A percentile compares a stretch with the other conserved stretches of the same genome.
Conservation (phyloP, 352 stramenopile genomes). For the Phytophthora crassamura region DNA sequence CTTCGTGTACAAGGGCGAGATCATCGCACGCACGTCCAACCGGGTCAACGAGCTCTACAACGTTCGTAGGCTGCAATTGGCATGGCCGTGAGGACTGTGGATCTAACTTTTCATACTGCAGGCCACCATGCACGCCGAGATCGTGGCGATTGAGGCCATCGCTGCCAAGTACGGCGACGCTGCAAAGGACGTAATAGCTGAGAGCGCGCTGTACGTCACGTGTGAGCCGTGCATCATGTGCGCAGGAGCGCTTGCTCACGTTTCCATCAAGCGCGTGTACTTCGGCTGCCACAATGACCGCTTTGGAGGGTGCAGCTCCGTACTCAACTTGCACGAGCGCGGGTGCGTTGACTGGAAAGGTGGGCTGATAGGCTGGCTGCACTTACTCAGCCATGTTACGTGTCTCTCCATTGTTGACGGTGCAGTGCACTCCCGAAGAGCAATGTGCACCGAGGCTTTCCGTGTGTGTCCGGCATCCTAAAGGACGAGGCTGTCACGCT, state of each 20-base stretch:
- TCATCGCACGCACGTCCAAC: constrained; percentile 88
- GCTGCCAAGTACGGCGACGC: constrained; percentile 50
- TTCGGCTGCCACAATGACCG: constrained; percentile 94
- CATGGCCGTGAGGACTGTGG: background rate
- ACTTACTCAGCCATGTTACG: background rate
- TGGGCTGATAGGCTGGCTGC: background rate
- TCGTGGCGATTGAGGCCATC: constrained; percentile 91
- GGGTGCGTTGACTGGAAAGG: constrained; percentile 30
- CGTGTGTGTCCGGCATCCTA: constrained; percentile 72
- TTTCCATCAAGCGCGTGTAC: constrained; percentile 79
- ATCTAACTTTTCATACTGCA: constrained; percentile 27
- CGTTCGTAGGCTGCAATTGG: constrained; percentile 33
- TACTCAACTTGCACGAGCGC: constrained; percentile 84
- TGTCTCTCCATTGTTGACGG: constrained; percentile 2
- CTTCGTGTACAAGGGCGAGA: constrained; percentile 81
- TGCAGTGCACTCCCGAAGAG: constrained; percentile 52
- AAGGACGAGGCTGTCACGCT: constrained; percentile 87
- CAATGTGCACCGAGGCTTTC: constrained; percentile 63
- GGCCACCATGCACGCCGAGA: constrained; percentile 91
- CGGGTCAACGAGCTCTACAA: constrained; percentile 90
- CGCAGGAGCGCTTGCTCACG: constrained; percentile 81
- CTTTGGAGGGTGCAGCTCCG: constrained; percentile 93
- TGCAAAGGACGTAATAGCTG: constrained; percentile 51
- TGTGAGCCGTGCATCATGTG: constrained; percentile 97
- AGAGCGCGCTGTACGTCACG: constrained; percentile 89